Conservation (phyloP, 1,284 basidiomycete species). For the Somion occarium region DNA sequence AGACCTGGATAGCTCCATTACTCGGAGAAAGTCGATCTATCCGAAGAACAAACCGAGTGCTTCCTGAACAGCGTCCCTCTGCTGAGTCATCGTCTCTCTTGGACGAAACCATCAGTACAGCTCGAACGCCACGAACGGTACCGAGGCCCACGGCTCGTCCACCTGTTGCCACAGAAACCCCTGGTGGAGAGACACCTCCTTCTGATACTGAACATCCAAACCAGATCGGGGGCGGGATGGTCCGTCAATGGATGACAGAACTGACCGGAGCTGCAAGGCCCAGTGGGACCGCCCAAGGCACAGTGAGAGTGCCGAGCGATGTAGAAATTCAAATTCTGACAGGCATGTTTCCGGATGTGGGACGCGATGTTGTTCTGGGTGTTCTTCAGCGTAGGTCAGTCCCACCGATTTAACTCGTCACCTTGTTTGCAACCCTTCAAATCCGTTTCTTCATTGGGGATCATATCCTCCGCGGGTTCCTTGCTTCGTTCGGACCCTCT, state of each 20-base stretch:
- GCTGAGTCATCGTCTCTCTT: conserved; percentile 15
- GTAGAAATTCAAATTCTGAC: conserved; percentile 70
- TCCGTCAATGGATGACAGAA: conserved; percentile 81
- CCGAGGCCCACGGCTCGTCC: neutral
- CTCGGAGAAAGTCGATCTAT: conserved; percentile 24
- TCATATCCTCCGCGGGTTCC: too few species aligned
- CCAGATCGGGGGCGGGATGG: conserved; percentile 3
- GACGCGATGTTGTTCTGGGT: conserved; percentile 69
- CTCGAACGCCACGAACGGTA: conserved; percentile 28
- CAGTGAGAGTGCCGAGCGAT: conserved; percentile 65
- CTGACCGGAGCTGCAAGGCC: conserved; percentile 55
- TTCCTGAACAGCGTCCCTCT: conserved; percentile 39
- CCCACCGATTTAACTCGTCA: too few species aligned
- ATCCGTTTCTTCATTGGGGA: conserved; percentile 3
- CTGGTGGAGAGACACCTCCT: neutral
- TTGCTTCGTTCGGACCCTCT: too few species aligned
- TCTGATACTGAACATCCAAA: conserved; percentile 1
- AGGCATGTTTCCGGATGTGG: conserved; percentile 80
- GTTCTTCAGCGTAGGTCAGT: conserved; percentile 80
- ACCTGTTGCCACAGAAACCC: neutral
- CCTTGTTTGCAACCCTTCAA: neutral
- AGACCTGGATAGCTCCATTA: conserved; percentile 19
- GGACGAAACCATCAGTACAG: conserved; percentile 58
- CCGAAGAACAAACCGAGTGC: conserved; percentile 48
- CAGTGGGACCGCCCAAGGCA: conserved; percentile 38